Conservation (phyloP, 2,329 filamentous ascomycete genomes). For the Cytospora schulzeri region DNA sequence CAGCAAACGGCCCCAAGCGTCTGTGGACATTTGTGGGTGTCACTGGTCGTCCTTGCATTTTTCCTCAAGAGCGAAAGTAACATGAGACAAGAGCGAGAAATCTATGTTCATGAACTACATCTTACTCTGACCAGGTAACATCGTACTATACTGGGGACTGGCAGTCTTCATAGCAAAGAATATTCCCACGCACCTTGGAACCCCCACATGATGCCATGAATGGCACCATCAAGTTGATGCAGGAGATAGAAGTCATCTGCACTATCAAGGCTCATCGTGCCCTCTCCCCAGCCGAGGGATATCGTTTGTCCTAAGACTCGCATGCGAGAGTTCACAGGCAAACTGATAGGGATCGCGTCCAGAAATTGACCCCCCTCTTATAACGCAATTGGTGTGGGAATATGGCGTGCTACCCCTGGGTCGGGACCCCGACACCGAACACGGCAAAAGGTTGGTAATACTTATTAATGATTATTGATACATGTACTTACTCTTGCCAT, state of each 20-base stretch:
- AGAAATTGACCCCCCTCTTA: conserved; percentile 17
- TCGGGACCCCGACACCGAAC: conserved; percentile 11
- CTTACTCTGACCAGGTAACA: neutral
- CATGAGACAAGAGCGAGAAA: too few species aligned
- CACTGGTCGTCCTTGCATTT: too few species aligned
- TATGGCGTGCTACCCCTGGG: conserved; percentile 23
- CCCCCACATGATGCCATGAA: neutral
- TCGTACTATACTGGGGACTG: neutral
- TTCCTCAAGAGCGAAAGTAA: too few species aligned
- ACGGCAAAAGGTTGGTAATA: conserved; percentile 7
- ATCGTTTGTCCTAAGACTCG: neutral
- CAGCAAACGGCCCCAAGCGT: neutral
- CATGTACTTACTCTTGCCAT: too few species aligned
- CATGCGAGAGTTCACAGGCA: neutral
- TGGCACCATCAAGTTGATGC: neutral
- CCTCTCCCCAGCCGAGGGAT: neutral
- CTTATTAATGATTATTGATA: neutral
- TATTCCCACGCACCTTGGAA: neutral
- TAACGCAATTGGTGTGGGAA: conserved; percentile 24
- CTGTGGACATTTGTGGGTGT: too few species aligned
- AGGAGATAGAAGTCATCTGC: neutral
- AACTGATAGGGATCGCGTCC: neutral
- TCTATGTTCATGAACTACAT: too few species aligned
- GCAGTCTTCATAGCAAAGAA: neutral
- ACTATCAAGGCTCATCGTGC: neutral